Base-by-base conservation (phyloP, 169 alveolate genomes). In the Eimeria maxima region DNA sequence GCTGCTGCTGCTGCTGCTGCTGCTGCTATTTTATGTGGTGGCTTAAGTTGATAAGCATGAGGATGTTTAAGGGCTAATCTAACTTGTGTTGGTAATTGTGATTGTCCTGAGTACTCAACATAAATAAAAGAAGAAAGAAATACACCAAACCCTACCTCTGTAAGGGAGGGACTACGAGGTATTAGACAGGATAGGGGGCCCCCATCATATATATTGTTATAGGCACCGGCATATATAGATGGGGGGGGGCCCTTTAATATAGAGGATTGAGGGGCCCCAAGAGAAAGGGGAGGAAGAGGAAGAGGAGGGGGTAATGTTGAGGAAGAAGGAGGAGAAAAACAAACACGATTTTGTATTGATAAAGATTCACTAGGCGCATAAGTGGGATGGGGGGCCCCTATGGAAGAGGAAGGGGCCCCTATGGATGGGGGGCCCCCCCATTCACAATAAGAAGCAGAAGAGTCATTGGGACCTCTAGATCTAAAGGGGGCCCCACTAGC, bases 51-150 rank as follows among this genome's bases (percentile, higher is more conserved):
- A 53, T 76, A 91, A 67, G 84, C 95, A 53, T 91, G 95, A 1
- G 95, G 95, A 71, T 91, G 76, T 33, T 84, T 83, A 73, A 91
- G 90, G 67, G 95, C 95, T 20, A 91, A 91, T 18, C 91, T 18
- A 33, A 91, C 95, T 42, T 91, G 91, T 29, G 90, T 24, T 7
- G 95, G 95, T 55, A 91, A 29, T 44, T 27, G 89, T 13, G 45
- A 53, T 33, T 90, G 65, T 38, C 89, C 71, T 16, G 42, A 11
- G 78, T 69, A 90, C 78, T 90, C 90, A 20, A 90, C 7, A 24
- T n/a, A 14, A n/a, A 90, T 55, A 24, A 74, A 33, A 14, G 57
- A 33, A 78, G 80, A 45, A 14, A 90, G 76, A 33, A 90, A 90
- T 27, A 78, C 44, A 1, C 81, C 76, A 2, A 6, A 18, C 45